Evolutionary conservation across 1,139 yeast species (phyloP).

Genomic region (Pneumocystis sp.): DNA sequence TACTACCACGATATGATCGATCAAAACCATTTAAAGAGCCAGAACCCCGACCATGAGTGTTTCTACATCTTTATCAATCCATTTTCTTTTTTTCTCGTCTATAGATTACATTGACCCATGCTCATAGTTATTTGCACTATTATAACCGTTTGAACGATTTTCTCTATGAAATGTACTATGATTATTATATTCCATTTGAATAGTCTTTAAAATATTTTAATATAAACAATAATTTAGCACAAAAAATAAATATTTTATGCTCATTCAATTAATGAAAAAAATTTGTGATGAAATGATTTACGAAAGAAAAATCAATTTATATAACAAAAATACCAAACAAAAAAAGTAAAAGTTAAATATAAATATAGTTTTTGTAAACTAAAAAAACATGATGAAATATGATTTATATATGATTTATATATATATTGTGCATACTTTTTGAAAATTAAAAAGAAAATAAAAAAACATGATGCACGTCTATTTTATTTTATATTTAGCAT

Average conservation of each 20-base stretch:
- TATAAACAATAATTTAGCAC: neutral
- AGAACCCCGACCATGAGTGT: neutral
- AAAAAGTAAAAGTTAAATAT: too few species aligned
- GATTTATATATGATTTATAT: too few species aligned
- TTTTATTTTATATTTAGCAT: too few species aligned
- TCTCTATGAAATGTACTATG: neutral
- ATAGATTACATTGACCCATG: neutral
- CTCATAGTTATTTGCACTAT: neutral
- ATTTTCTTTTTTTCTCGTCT: neutral
- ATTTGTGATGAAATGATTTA: neutral
- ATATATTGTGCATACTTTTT: too few species aligned
- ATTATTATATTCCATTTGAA: neutral
- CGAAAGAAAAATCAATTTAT: neutral
- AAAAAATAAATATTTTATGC: neutral
- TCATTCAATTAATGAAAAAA: neutral
- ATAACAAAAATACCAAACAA: too few species aligned
- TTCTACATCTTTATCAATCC: neutral
- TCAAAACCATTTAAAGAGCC: neutral
- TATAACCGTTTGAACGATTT: neutral
- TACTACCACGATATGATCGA: neutral
- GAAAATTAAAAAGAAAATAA: too few species aligned
- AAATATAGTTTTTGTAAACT: too few species aligned
- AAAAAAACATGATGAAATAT: too few species aligned
- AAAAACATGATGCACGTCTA: too few species aligned
- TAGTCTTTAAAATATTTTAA: neutral